Percentiles rank a stretch among this genome's conserved stretches.
Evolutionary conservation across 768 basidiomycete genomes (phyloP).

Genomic region (Mrakia blollopis): DNA sequence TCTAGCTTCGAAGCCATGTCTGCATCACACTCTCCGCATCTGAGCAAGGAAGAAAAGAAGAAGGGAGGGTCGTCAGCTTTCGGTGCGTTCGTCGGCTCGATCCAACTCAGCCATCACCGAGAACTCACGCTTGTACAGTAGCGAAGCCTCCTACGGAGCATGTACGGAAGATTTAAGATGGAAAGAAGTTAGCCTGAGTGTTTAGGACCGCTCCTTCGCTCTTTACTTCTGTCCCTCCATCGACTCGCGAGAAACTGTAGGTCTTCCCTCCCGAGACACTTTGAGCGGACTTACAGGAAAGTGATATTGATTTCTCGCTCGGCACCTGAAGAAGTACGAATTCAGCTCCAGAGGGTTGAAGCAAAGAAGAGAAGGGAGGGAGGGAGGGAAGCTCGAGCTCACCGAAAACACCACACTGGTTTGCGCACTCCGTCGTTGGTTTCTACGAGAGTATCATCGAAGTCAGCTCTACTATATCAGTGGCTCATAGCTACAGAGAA

Average conservation of each 20-base stretch:
- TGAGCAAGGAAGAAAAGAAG: not conserved
- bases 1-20: not conserved
- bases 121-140: not conserved
- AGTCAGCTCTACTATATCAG: too few species aligned
- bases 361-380: not conserved
- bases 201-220: too few species aligned
- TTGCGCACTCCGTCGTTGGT: not conserved
- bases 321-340: not conserved
- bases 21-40: not conserved
- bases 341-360: not conserved
- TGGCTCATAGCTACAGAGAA: too few species aligned
- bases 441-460: not conserved
- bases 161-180: too few species aligned
- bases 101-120: not conserved
- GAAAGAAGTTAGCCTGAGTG: too few species aligned
- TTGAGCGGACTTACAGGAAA: not conserved
- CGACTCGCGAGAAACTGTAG: too few species aligned
- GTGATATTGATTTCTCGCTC: constrained; percentile 4
- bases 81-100: not conserved
- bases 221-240: too few species aligned
- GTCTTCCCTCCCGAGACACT: too few species aligned
- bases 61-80: too few species aligned
- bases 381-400: not conserved
- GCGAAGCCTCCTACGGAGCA: not conserved
- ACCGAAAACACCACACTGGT: not conserved